Base-by-base conservation (phyloP, 768 basidiomycete genomes). In the Lanmaoa rubissima region DNA sequence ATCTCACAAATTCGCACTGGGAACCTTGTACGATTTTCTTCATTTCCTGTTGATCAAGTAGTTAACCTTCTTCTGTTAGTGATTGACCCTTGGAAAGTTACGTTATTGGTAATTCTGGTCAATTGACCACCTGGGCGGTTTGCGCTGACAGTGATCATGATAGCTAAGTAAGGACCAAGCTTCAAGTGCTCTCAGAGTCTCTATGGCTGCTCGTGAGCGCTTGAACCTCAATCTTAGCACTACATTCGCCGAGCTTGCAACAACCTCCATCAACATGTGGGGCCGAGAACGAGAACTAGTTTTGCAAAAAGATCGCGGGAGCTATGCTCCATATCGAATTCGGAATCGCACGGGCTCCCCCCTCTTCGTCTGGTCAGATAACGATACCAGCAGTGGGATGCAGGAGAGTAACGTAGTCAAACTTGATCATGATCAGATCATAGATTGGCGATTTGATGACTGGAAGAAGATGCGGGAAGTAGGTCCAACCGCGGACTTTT, bases 361-460 rank as follows among this genome's bases (percentile, higher is more conserved):
- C 2, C 75, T 99, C 40, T 80, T 86, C 34, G 74, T 99, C 11
- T 95, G 93, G 92, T 85, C 93, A 3, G 94, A 96, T 61, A 69
- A 79, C 19, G 89, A 91, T 47, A 81, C 81, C 36, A 80, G 64
- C 61, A 61, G 70, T 26, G 75, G 73, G 52, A 69, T 74, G 14
- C 80, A 79, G 45, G 81, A 84, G 55, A 69, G 75, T 3, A 76
- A 77, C 32, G 75, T 79, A 32, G 78, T 85, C 42, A 83, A 85
- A 63, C 74, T 99, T 38, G 75, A 82, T 19, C 82, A 93, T 61
- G 88, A 89, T 38, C 81, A 91, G 65, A 84, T 79, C 9, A 76
- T 92, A 5, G 95, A 98, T 54, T 98, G 97, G 97, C 81, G 97
- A 53, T 98, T 98, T 65, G 94, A 98, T 68, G 95, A 98, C 66